Base-by-base conservation (phyloP, 768 basidiomycete genomes). In the Naganishia kalamii region DNA sequence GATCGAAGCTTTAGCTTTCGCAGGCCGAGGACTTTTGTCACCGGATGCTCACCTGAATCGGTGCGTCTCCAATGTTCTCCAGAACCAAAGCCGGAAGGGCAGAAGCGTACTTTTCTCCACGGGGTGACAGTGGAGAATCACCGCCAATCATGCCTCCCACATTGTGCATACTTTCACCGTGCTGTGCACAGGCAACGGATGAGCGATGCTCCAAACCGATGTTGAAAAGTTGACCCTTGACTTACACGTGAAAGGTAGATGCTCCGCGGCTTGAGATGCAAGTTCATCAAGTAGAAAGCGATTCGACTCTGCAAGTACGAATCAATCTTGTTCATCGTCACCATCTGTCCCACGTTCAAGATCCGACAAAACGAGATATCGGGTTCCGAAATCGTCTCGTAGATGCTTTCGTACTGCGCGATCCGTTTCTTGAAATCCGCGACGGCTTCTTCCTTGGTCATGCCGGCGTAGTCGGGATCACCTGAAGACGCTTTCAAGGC, bases 151-250 rank as follows among this genome's bases (percentile, higher is more conserved):
- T 90, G 12, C 94, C 94, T 70, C 90, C 87, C 4, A 99, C 85
- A 72, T 99, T 99, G 79, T 85, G 97, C 79, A 92, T 89, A 72
- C 92, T 96, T 79, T 99, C 96, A 13, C 96, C 96, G 72, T 99
- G 96, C 93, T 97, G 75, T n/a, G n/a, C n/a, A n/a, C n/a, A n/a
- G n/a, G n/a, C n/a, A n/a, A n/a, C n/a, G n/a, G n/a, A n/a, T n/a
- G n/a, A n/a, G n/a, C n/a, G n/a, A n/a, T n/a, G n/a, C n/a, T n/a
- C n/a, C n/a, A n/a, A n/a, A n/a, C n/a, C n/a, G n/a, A n/a, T 50
- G 15, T 27, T 19, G 35, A 21, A 41, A 19, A 19, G 3, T 6
- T 41, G 37, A 44, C 19, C 43, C 17, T 21, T 11, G 5, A 79
- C 87, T 72, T 73, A 97, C 94, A 71, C 96, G 80, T 4, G 96